Evolutionary conservation across 768 basidiomycete genomes (phyloP).

Genomic region (Calvatia gigantea): DNA sequence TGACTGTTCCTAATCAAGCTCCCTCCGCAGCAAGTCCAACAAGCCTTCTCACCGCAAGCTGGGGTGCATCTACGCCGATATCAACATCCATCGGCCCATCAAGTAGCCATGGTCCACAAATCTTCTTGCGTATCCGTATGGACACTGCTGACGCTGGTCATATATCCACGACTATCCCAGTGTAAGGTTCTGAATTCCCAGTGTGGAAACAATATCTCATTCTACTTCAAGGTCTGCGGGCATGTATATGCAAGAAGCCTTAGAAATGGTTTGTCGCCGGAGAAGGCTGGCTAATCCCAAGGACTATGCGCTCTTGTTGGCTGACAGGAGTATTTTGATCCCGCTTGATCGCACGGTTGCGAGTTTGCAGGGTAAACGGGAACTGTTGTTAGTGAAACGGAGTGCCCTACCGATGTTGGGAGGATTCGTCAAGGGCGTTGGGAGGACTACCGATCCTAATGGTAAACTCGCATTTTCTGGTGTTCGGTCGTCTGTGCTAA

Average conservation of each 20-base stretch:
- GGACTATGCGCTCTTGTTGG: conserved; percentile 79
- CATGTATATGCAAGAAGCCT: conserved; percentile 96
- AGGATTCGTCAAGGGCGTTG: conserved; percentile 60
- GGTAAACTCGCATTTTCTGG: conserved; percentile 41
- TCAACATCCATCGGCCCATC: conserved; percentile 70
- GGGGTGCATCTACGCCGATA: conserved; percentile 43
- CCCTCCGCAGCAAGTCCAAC: conserved; percentile 34
- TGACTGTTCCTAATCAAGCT: conserved; percentile 38
- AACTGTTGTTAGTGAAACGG: conserved; percentile 77
- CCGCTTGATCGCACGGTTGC: conserved; percentile 97
- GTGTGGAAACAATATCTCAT: background rate
- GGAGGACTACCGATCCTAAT: conserved; percentile 86
- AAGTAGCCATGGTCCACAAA: conserved; percentile 72
- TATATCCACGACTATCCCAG: conserved; percentile 86
- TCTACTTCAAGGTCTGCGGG: conserved; percentile 60
- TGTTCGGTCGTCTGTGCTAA: background rate
- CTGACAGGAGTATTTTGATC: conserved; percentile 69
- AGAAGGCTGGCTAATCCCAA: conserved; percentile 64
- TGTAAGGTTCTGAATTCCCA: conserved; percentile 49
- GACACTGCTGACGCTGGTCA: conserved; percentile 82
- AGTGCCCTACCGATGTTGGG: conserved; percentile 73
- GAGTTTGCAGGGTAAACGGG: conserved; percentile 83
- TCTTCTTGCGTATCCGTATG: conserved; percentile 80
- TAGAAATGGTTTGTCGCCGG: conserved; percentile 78
- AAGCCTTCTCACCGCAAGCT: conserved; percentile 45